Evolutionary conservation across 2,329 filamentous ascomycete genomes (phyloP), one percentile per base, ranked within the genome.

Genomic region (Trichophaea hybrida): DNA sequence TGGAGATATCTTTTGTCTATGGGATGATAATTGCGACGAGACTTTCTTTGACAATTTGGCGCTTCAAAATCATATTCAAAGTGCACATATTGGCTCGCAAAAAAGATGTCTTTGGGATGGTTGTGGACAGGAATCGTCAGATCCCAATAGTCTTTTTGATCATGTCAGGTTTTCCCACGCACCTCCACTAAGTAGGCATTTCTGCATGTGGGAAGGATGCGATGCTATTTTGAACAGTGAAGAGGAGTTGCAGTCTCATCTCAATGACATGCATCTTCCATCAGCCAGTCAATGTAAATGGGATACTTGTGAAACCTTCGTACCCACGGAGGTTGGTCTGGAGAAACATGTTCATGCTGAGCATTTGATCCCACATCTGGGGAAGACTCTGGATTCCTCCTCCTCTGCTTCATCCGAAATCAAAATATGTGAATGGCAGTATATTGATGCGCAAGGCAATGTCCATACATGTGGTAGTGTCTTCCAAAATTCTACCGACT

Each of bases 181-280:
- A 33, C 44, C 43, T 3, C 43, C 46, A 10, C 17, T 49, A 31
- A 44, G 38, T 35, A 59, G 33, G 7, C 43, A 54, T 4, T 55
- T 62, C 17, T 66, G 64, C 35, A 55, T 64, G 35, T 66, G 64
- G 64, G 44, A 62, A 33, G 64, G 61, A 13, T 66, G 64, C 37
- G 64, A 58, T 48, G 64, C 61, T 31, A 57, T 59, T 34, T 61
- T 65, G 15, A 37, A 55, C 24, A 61, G 57, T 35, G 60, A 63
- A n/a, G 58, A 59, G n/a, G 64, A 66, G 32, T 38, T 65, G 8
- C 54, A 61, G 35, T 31, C 58, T n/a, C 64, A 66, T 49, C 38
- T 66, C 12, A 58, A 50, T 24, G 61, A 46, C 32, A 17, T 35
- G 4, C 64, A 66, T 33, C 46, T 64, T 8, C 49, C 58, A 37